phyloP scores from a whole-genome alignment of 176 grass and related monocot species.

The Rhynchospora breviuscula region DNA sequence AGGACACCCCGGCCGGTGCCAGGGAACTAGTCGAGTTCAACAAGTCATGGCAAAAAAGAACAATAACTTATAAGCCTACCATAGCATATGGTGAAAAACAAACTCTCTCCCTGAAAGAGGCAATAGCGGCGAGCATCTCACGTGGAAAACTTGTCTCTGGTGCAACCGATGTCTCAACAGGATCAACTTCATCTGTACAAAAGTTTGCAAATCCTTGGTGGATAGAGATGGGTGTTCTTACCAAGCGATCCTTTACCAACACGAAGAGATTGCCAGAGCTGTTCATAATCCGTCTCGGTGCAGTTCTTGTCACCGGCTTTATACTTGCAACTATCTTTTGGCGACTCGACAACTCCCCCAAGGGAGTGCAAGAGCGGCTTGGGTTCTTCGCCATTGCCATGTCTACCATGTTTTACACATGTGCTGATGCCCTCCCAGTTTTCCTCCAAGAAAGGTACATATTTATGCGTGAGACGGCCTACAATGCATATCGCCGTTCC shows the following conservation, averaged over 20 bases:
- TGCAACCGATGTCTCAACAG: conserved; percentile 37
- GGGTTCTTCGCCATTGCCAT: conserved; percentile 99
- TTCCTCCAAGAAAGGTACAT: conserved; percentile 99
- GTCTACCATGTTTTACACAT: conserved; percentile 99
- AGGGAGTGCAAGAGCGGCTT: conserved; percentile 72
- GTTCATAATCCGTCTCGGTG: conserved; percentile 67
- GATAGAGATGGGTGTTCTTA: conserved; percentile 83
- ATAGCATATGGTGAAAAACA: conserved; percentile 5
- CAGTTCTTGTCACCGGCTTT: conserved; percentile 83
- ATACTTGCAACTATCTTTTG: conserved; percentile 97
- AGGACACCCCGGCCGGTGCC: conserved; percentile 50
- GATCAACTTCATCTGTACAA: conserved; percentile 29
- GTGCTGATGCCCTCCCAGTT: conserved; percentile 83
- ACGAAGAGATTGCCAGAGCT: conserved; percentile 77
- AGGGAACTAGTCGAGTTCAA: conserved; percentile 58
- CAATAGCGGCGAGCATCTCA: conserved; percentile 84
- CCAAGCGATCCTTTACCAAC: conserved; percentile 71
- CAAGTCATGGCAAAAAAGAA: conserved; percentile 52
- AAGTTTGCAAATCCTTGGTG: conserved; percentile 94
- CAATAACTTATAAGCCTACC: conserved; percentile 23
- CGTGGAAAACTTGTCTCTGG: conserved; percentile 95
- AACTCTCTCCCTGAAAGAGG: conserved; percentile 56
- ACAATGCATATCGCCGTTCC: conserved; percentile 93
- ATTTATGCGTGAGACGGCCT: conserved; percentile 95
- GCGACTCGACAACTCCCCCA: conserved; percentile 88